A percentile compares a stretch with the other conserved stretches of the same genome.
Conservation (phyloP, 2,329 filamentous ascomycete species). For the Fusarium palustre region DNA sequence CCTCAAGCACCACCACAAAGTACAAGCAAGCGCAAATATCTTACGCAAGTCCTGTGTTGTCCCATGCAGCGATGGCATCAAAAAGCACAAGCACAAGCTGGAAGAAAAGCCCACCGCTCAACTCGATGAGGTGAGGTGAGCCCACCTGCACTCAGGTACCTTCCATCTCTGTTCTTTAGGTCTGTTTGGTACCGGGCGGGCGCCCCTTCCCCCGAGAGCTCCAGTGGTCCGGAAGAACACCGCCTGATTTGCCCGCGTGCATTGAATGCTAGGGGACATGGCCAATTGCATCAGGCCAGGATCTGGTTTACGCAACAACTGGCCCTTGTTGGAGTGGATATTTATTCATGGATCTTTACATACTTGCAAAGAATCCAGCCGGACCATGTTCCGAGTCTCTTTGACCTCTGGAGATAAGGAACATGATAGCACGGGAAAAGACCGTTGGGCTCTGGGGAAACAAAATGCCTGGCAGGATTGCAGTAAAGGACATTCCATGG, state of each 20-base stretch:
- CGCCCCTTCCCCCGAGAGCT: slow-evolving; percentile 46
- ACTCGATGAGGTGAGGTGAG: slow-evolving; percentile 37
- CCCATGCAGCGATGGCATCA: slow-evolving; percentile 34
- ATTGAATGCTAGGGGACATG: slow-evolving; percentile 24
- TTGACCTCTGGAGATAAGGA: slow-evolving; percentile 28
- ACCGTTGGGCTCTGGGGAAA: slow-evolving; percentile 5
- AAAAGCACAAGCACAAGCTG: slow-evolving; percentile 11
- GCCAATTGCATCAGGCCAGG: slow-evolving; percentile 49
- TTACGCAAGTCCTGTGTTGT: slow-evolving; percentile 5
- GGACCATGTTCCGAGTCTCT: slow-evolving; percentile 7
- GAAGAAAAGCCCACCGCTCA: slow-evolving; percentile 20
- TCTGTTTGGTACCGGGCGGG: slow-evolving; percentile 29
- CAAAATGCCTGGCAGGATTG: slow-evolving; percentile 8
- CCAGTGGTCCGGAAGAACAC: slow-evolving; percentile 46
- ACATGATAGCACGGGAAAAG: not conserved
- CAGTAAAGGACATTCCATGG: not conserved
- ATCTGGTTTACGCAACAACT: slow-evolving; percentile 45
- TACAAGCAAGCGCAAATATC: not conserved
- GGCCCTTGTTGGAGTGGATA: slow-evolving; percentile 14
- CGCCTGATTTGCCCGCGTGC: slow-evolving; percentile 46
- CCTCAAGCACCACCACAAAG: not conserved
- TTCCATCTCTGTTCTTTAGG: slow-evolving; percentile 23
- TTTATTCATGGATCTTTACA: slow-evolving; percentile 6
- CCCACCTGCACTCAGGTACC: slow-evolving; percentile 34
- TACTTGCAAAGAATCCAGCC: not conserved